These are phyloP conservation scores for Aureobasidium lini DNA, from an alignment of 2,329 filamentous ascomycete genomes.

Conservation along the genomic window DNA sequence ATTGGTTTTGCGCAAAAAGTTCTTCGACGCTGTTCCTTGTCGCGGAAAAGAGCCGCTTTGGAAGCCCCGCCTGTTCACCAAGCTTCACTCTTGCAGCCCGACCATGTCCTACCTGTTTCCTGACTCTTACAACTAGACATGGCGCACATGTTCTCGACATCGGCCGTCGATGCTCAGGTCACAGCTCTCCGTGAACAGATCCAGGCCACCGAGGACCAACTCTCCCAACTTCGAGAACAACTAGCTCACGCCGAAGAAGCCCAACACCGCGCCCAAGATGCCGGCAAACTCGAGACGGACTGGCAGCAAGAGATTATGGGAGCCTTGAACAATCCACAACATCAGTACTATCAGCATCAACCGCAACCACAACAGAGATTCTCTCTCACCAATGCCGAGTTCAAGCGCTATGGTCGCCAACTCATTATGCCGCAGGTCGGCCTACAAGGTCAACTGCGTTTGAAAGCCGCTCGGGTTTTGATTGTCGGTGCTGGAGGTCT, in stretches of 20 bases:
- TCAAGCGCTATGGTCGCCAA: constrained; percentile 80
- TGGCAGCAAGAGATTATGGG: constrained; percentile 37
- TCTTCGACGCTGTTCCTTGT: not conserved
- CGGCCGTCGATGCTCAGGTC: constrained; percentile 24
- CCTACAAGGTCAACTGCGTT: constrained; percentile 65
- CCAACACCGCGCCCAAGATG: constrained; percentile 20
- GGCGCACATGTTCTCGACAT: constrained; percentile 19
- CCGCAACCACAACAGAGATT: constrained; percentile 9
- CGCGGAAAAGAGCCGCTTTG: not conserved
- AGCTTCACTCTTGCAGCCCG: too few species aligned
- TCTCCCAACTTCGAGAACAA: constrained; percentile 33
- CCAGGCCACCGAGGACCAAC: constrained; percentile 33
- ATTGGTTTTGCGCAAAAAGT: not conserved
- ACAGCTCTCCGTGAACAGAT: constrained; percentile 37
- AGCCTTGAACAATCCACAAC: constrained; percentile 19
- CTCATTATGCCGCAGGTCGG: constrained; percentile 82
- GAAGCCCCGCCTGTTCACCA: not conserved
- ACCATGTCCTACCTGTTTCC: too few species aligned
- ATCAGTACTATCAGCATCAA: constrained; percentile 15
- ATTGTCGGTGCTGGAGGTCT: constrained; percentile 83
- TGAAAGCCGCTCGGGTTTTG: constrained; percentile 64
- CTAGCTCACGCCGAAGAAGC: constrained; percentile 35
- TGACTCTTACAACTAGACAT: not conserved
- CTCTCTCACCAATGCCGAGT: constrained; percentile 61
- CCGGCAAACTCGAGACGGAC: constrained; percentile 23